Percentiles rank a stretch among this genome's conserved stretches.
phyloP scores from a whole-genome alignment of 1,284 basidiomycete species.

The Rhodotorula sp. region DNA sequence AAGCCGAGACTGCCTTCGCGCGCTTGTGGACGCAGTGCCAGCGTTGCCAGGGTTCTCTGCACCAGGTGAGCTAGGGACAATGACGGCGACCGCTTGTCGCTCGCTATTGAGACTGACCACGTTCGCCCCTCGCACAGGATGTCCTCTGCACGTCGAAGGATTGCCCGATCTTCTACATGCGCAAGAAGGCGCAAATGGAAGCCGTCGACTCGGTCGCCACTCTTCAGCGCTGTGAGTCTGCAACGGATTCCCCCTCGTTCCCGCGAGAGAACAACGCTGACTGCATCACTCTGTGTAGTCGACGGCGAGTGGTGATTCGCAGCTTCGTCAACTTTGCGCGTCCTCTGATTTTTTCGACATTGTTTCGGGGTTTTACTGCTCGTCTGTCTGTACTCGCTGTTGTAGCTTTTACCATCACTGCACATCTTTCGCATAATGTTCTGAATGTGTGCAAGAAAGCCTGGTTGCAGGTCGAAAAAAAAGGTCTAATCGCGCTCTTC shows the following conservation, averaged over 20 bases:
- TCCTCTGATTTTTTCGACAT: neutral
- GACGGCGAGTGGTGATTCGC: conserved; percentile 31
- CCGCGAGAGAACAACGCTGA: neutral
- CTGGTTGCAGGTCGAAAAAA: neutral
- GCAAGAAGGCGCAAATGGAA: conserved; percentile 94
- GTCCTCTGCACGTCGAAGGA: conserved; percentile 95
- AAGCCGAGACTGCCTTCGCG: conserved; percentile 82
- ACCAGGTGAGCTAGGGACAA: conserved; percentile 61
- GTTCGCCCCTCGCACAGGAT: conserved; percentile 59
- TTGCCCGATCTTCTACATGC: conserved; percentile 97
- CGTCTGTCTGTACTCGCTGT: neutral
- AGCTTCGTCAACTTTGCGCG: too few species aligned
- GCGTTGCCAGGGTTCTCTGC: conserved; percentile 89
- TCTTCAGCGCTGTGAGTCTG: conserved; percentile 72
- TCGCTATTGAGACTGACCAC: neutral
- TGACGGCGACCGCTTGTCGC: neutral
- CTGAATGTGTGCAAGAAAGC: too few species aligned
- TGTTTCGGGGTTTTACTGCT: too few species aligned
- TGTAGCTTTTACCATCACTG: neutral
- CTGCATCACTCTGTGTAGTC: conserved; percentile 4
- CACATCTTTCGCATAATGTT: neutral
- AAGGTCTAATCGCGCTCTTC: conserved; percentile 17
- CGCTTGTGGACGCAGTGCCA: conserved; percentile 96
- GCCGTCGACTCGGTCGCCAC: conserved; percentile 75
- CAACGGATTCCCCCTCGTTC: neutral